Conservation (phyloP, 2,329 filamentous ascomycete genomes). For the Nemania sp. region DNA sequence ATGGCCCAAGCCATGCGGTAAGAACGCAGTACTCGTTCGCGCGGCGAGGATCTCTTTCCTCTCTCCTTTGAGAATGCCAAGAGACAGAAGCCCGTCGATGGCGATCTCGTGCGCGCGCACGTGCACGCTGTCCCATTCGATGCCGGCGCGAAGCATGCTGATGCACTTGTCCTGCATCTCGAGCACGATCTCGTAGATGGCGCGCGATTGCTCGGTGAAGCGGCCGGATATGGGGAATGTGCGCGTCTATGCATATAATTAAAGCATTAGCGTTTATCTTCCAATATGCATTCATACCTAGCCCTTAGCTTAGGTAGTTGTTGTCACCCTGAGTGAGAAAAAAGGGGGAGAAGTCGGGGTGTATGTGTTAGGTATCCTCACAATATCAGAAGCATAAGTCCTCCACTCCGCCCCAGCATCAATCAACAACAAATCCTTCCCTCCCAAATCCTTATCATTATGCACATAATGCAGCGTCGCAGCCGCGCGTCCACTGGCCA, state of each 20-base stretch:
- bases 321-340: neutral
- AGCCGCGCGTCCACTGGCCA: slow-evolving; percentile 77
- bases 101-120: slow-evolving; percentile 77
- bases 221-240: slow-evolving; percentile 80
- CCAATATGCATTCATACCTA: too few relatives aligned
- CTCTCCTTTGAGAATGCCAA: slow-evolving; percentile 73
- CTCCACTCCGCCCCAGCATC: slow-evolving; percentile 81
- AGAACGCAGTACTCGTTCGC: slow-evolving; percentile 85
- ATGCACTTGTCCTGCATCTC: slow-evolving; percentile 85
- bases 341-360: too few relatives aligned
- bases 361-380: too few relatives aligned
- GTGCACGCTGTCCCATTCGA: slow-evolving; percentile 82
- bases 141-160: slow-evolving; percentile 70
- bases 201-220: slow-evolving; percentile 69
- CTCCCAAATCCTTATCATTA: slow-evolving; percentile 70
- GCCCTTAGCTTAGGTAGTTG: too few relatives aligned
- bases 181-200: slow-evolving; percentile 82
- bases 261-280: too few relatives aligned
- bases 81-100: slow-evolving; percentile 73
- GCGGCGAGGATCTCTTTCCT: slow-evolving; percentile 74
- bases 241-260: slow-evolving; percentile 66
- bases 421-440: slow-evolving; percentile 78
- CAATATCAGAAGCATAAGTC: slow-evolving; percentile 72
- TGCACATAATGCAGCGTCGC: slow-evolving; percentile 87
- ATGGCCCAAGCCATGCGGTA: slow-evolving; percentile 89